A percentile compares a stretch with the other conserved stretches of the same genome.
Evolutionary conservation across 495 filamentous ascomycete genomes (phyloP).

Genomic region (Cercophora samala): DNA sequence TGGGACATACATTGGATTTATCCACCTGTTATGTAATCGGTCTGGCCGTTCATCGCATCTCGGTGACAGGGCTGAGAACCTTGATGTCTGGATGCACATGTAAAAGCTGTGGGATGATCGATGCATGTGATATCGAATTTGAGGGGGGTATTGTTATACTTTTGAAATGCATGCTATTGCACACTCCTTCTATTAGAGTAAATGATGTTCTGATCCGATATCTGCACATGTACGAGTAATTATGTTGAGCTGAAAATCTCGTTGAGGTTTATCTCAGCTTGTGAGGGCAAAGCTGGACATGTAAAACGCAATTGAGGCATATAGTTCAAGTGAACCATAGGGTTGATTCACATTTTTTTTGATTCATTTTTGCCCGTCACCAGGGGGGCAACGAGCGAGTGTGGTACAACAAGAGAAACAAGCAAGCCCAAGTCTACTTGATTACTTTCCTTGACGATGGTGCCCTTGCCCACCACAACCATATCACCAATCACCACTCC

Average conservation of each 20-base stretch:
- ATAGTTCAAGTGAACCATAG: too few relatives aligned
- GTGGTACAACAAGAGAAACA: neutral
- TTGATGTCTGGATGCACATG: neutral
- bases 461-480: neutral
- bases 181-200: too few relatives aligned
- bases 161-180: too few relatives aligned
- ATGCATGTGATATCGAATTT: neutral
- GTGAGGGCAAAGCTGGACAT: too few relatives aligned
- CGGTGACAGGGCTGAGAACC: neutral
- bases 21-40: neutral
- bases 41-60: neutral
- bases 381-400: neutral
- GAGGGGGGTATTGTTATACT: too few relatives aligned
- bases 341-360: slow-evolving; percentile 8
- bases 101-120: neutral
- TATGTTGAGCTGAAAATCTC: too few relatives aligned
- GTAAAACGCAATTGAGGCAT: too few relatives aligned
- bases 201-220: too few relatives aligned
- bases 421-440: neutral
- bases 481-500: neutral
- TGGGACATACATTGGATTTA: neutral
- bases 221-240: too few relatives aligned
- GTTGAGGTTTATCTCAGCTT: too few relatives aligned
- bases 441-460: neutral
- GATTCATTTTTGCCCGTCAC: neutral